Conservation (phyloP, 352 stramenopile species). For the Globisporangium apiculatum region DNA sequence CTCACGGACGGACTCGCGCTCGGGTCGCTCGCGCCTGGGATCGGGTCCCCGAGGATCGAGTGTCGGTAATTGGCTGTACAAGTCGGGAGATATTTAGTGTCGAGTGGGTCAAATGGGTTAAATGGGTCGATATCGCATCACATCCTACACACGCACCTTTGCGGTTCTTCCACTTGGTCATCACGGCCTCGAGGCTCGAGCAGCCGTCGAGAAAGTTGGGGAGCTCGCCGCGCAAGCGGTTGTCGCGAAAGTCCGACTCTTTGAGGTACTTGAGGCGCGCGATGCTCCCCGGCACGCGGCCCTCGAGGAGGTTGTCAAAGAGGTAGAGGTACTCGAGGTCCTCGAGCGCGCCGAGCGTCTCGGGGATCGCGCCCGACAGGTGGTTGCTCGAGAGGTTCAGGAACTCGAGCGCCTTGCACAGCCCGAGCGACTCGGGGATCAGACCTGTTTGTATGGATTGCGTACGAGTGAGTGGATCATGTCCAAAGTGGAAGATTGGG, state of each 20-base stretch:
- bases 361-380: constrained; percentile 59
- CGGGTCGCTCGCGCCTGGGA: constrained; percentile 30
- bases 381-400: constrained; percentile 84
- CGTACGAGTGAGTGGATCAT: not conserved
- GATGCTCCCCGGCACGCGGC: constrained; percentile 53
- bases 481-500: not conserved
- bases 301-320: constrained; percentile 80
- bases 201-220: constrained; percentile 77
- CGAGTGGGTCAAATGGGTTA: not conserved
- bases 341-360: constrained; percentile 61
- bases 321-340: constrained; percentile 82
- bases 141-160: constrained; percentile 21
- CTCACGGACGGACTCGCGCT: constrained; percentile 14
- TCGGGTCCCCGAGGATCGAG: constrained; percentile 58
- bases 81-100: not conserved
- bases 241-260: constrained; percentile 75
- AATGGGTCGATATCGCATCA: not conserved
- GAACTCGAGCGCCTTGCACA: constrained; percentile 76
- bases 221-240: constrained; percentile 62
- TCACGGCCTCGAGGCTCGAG: constrained; percentile 68
- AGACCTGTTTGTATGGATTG: constrained; percentile 14
- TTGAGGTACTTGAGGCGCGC: constrained; percentile 73
- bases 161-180: constrained; percentile 82
- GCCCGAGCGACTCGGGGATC: constrained; percentile 62
- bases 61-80: constrained; percentile 54